Percentiles rank a stretch among this genome's conserved stretches.
phyloP scores from a whole-genome alignment of 257 asterid genomes.

The Solanum appendiculatum region DNA sequence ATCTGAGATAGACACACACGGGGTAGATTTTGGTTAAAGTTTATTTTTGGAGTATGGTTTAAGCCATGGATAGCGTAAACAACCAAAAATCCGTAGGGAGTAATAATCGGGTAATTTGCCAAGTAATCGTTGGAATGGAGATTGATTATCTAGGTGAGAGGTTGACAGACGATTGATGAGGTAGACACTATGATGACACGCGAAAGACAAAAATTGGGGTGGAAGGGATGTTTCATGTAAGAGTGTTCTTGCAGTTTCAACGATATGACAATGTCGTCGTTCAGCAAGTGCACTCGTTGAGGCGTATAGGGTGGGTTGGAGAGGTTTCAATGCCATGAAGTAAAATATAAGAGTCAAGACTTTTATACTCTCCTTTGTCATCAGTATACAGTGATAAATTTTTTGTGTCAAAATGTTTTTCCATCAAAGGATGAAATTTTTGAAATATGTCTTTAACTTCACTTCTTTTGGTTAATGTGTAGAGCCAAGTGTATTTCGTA shows the following conservation, averaged over 20 bases:
- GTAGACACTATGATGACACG: neutral
- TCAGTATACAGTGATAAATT: too few relatives aligned
- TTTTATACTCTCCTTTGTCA: neutral
- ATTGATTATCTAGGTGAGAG: neutral
- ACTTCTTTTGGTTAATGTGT: too few relatives aligned
- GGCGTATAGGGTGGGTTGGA: neutral
- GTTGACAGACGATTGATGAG: neutral
- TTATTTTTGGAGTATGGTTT: neutral
- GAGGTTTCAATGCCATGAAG: neutral
- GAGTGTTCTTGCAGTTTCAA: neutral
- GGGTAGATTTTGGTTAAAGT: neutral
- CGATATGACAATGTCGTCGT: too few relatives aligned
- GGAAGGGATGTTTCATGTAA: neutral
- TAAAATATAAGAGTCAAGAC: neutral
- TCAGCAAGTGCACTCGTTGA: too few relatives aligned
- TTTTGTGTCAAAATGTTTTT: too few relatives aligned
- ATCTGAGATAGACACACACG: neutral
- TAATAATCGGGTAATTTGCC: neutral
- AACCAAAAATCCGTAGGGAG: neutral
- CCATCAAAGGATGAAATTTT: too few relatives aligned
- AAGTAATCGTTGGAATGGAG: neutral
- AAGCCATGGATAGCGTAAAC: neutral
- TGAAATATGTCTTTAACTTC: too few relatives aligned
- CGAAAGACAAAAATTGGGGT: neutral
- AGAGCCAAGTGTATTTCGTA: too few relatives aligned